Evolutionary conservation across 2,329 filamentous ascomycete genomes (phyloP).

Genomic region (Chaetomium olivaceum): DNA sequence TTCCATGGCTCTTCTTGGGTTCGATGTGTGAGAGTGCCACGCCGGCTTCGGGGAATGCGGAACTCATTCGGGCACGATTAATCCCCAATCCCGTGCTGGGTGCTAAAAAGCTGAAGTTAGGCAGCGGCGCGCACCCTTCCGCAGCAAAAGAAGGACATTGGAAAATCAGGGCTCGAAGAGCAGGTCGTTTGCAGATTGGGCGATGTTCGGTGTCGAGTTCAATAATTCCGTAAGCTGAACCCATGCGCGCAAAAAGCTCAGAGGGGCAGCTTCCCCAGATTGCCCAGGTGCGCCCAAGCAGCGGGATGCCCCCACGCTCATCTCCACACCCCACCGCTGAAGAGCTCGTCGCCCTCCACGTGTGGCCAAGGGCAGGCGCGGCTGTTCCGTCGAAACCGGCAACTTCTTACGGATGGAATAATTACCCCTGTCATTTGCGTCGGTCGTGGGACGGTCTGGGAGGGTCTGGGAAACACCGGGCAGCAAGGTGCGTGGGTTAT

Average conservation of each 20-base stretch:
- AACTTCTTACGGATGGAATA: constrained; percentile 14
- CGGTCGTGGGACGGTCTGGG: not conserved
- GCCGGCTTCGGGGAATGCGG: constrained; percentile 2
- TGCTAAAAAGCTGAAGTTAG: constrained; percentile 4
- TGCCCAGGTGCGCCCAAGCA: not conserved
- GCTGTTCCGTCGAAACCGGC: constrained; percentile 7
- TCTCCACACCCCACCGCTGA: constrained; percentile 17
- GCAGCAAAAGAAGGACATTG: constrained; percentile 20
- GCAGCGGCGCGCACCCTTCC: constrained; percentile 21
- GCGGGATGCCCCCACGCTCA: constrained; percentile 20
- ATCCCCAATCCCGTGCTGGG: not conserved
- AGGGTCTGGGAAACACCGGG: not conserved
- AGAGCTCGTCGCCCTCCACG: not conserved
- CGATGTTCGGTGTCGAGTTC: constrained; percentile 13
- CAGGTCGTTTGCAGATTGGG: not conserved
- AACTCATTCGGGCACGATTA: constrained; percentile 13
- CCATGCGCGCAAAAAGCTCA: not conserved
- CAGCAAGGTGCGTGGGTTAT: not conserved
- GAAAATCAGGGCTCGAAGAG: not conserved
- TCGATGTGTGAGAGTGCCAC: not conserved
- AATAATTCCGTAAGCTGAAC: constrained; percentile 22
- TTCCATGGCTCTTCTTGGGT: not conserved
- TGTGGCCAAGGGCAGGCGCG: not conserved
- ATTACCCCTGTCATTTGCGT: not conserved
- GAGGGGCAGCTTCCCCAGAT: constrained; percentile 11